Evolutionary conservation across 2,329 filamentous ascomycete species (phyloP), one percentile per base, ranked within the genome.

Genomic region (Microdochium paspali): DNA sequence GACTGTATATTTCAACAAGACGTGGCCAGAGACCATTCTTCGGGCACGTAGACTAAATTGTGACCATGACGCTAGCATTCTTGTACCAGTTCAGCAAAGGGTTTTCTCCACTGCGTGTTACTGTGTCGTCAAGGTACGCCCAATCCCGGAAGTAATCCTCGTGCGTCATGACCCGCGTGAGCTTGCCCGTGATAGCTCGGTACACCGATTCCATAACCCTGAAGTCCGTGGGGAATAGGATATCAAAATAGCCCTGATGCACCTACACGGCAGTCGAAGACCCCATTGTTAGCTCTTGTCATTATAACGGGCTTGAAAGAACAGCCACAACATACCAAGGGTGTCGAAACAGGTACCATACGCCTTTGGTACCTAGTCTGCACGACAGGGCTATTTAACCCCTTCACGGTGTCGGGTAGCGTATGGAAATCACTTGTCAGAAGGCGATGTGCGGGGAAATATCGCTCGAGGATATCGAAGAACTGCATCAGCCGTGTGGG

Each of bases 181-280:
- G 73, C 63, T 94, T 93, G 26, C 91, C 91, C 0, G 93, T 98
- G 57, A 97, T 82, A 51, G 89, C 89, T 48, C 88, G 84, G 69
- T 98, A 98, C 56, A 97, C 82, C 58, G 89, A 83, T 66, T 97
- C 90, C 67, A 93, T 85, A 55, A 95, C 84, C 52, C 79, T 76
- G 63, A 98, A 98, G 66, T 98, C 86, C 10, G 93, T 98, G 0
- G 93, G 93, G 70, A 98, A 98, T 62, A 98, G 83, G 58, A 98
- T 96, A 63, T 98, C 94, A 62, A 98, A 98, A 68, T 95, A 97
- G 43, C 93, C 94, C 70, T 98, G 94, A 64, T 97, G 90, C 44
- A 96, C 88, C 88, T 94, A 53, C 35, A 30, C 20, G 42, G 9
- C 21, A 44, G 26, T n/a, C 18, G 26, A 28, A 28, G 26, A 28